Conservation (phyloP, 1,139 yeast genomes). For the Kurtzmaniella quercitrusa region DNA sequence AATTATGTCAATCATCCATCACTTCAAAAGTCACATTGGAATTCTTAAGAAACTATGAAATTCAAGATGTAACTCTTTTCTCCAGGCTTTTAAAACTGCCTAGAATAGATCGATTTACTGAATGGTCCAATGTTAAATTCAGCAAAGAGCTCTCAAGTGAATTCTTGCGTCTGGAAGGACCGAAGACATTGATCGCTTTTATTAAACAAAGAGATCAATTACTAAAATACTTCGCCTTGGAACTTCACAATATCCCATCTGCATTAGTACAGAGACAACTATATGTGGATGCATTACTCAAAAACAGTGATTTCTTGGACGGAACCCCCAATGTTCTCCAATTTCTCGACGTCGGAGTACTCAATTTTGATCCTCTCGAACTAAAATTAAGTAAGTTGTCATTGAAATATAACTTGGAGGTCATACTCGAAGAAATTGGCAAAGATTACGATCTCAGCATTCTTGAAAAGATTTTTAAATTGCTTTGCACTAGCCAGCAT, state of each 20-base stretch:
- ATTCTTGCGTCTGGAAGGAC: constrained; percentile 7
- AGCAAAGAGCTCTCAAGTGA: constrained; percentile 25
- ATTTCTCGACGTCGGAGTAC: constrained; percentile 67
- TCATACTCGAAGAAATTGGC: constrained; percentile 23
- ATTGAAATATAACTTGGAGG: constrained; percentile 25
- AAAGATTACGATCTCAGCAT: constrained; percentile 17
- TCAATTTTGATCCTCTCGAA: constrained; percentile 39
- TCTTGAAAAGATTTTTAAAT: constrained; percentile 20
- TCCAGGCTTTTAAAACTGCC: constrained; percentile 54
- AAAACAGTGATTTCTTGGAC: constrained; percentile 40
- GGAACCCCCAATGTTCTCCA: constrained; percentile 63
- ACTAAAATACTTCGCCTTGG: constrained; percentile 67
- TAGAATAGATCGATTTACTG: constrained; percentile 39
- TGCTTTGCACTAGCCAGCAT: constrained; percentile 16
- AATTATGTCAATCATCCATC: constrained; percentile 51
- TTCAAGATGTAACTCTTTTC: constrained; percentile 37
- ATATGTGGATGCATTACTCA: constrained; percentile 51
- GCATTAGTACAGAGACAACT: constrained; percentile 13
- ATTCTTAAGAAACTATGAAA: constrained; percentile 42
- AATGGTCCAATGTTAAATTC: constrained; percentile 52
- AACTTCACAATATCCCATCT: constrained; percentile 57
- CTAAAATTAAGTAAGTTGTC: constrained; percentile 39
- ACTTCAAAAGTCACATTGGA: constrained; percentile 51
- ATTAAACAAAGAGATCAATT: constrained; percentile 58
- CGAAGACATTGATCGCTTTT: constrained; percentile 51